Conservation (phyloP, 179 eudicot genomes). For the Drosera spatulata region DNA sequence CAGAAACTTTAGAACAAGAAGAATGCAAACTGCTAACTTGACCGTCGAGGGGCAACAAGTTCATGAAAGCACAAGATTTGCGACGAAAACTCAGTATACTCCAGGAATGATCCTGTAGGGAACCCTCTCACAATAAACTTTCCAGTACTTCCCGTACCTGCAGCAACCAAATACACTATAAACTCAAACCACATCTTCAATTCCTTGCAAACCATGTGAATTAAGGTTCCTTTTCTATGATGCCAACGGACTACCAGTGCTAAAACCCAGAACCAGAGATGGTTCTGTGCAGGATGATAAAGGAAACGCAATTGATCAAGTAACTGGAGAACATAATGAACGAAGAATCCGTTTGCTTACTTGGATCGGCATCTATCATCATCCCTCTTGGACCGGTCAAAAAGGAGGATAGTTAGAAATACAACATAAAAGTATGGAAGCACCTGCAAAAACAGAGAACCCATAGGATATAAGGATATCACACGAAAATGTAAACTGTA, state of each 20-base stretch:
- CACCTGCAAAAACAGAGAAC: conserved; percentile 33
- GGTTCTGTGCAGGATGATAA: no score
- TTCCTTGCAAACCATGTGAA: no score
- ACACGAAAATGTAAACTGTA: neutral
- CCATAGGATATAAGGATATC: neutral
- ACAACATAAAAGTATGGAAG: conserved; percentile 90
- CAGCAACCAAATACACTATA: conserved; percentile 5
- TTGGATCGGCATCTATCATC: conserved; percentile 87
- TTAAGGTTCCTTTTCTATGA: no score
- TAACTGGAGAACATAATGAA: neutral
- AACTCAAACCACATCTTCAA: no score
- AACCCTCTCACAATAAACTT: conserved; percentile 72
- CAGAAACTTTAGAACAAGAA: no score
- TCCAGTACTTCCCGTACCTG: conserved; percentile 98
- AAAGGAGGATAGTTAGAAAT: conserved; percentile 76
- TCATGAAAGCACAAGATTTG: no score
- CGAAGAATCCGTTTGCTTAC: conserved; percentile 33
- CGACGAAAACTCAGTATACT: conserved; percentile 29
- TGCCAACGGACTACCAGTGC: no score
- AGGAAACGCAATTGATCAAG: neutral
- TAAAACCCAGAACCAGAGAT: no score
- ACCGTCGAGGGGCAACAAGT: no score
- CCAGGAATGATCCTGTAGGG: conserved; percentile 80
- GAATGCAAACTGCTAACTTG: no score
- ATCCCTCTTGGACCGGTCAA: conserved; percentile 91